Base-by-base conservation (phyloP, 345 rosid species). In the Lenwebbia sp. region DNA sequence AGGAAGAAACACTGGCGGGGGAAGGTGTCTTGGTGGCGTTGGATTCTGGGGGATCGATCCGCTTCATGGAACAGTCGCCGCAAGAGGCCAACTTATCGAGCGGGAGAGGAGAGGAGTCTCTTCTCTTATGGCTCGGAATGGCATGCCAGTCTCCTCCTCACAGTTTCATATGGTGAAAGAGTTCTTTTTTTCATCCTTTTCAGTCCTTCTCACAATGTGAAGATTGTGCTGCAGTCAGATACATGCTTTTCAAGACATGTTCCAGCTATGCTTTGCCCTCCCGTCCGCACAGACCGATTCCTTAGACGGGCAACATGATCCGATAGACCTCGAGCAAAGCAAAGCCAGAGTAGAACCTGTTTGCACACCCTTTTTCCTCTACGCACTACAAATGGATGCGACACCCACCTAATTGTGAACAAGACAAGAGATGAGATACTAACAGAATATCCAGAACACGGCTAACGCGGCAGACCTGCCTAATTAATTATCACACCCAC, bases 11-110 rank as follows among this genome's bases (percentile, higher is more conserved):
- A 74, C 26, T 90, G 14, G 92, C 93, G 57, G 90, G 92, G 91
- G 98, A 96, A 85, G 96, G 90, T 55, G 88, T 91, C 89, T 88
- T 88, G 15, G 89, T 91, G 54, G 88, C 82, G 40, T 89, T 92
- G 10, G 86, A 82, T 52, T 85, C 33, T 30, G 52, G 87, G 86
- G 26, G 88, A 44, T 40, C 41, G 87, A 83, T 81, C 85, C 1
- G 56, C 86, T 3, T 84, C 76, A 51, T 60, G 74, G 40, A 75
- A 84, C 40, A 76, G 76, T 84, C 56, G 82, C 75, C 52, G 60
- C 85, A 83, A 55, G 56, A 90, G 26, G 83, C 83, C 65, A 40
- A 87, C 84, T 49, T 86, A 85, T 60, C 86, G 15, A 62, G 84
- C 44, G 83, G 30, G n/a, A 60, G 70, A 37, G 83, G 88, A 76